Evolutionary conservation across 169 alveolate species (phyloP).

Genomic region (Plasmodium vivax): DNA sequence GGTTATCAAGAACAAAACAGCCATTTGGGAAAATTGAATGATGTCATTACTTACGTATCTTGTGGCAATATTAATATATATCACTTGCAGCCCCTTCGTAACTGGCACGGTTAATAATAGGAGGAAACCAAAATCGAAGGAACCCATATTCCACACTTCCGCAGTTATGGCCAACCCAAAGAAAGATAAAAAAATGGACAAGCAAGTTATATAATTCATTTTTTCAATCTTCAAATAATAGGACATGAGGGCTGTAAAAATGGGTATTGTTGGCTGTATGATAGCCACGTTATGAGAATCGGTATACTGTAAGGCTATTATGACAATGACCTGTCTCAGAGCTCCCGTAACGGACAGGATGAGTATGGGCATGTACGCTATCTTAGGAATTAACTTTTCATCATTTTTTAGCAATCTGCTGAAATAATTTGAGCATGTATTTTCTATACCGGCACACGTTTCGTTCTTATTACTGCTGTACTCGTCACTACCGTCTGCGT

Average conservation of each 20-base stretch:
- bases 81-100: conserved; percentile 72
- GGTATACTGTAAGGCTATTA: conserved; percentile 71
- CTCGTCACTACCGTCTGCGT: background rate
- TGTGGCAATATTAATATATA: conserved; percentile 60
- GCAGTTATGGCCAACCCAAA: conserved; percentile 76
- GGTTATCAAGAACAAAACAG: conserved; percentile 54
- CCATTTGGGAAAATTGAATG: conserved; percentile 58
- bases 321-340: conserved; percentile 76
- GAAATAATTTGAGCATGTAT: conserved; percentile 3
- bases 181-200: conserved; percentile 72
- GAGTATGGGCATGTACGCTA: conserved; percentile 45
- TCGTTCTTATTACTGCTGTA: background rate
- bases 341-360: conserved; percentile 77
- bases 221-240: conserved; percentile 74
- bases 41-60: conserved; percentile 76
- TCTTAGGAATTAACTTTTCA: conserved; percentile 53
- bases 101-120: conserved; percentile 68
- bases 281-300: conserved; percentile 75
- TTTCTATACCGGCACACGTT: background rate
- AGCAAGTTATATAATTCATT: conserved; percentile 51
- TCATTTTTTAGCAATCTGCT: conserved; percentile 5
- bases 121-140: conserved; percentile 43
- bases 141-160: conserved; percentile 54
- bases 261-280: conserved; percentile 78
- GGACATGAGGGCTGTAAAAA: conserved; percentile 78